Base-by-base conservation (phyloP, 2,329 filamentous ascomycete species). In the Rhynchosporium agropyri region DNA sequence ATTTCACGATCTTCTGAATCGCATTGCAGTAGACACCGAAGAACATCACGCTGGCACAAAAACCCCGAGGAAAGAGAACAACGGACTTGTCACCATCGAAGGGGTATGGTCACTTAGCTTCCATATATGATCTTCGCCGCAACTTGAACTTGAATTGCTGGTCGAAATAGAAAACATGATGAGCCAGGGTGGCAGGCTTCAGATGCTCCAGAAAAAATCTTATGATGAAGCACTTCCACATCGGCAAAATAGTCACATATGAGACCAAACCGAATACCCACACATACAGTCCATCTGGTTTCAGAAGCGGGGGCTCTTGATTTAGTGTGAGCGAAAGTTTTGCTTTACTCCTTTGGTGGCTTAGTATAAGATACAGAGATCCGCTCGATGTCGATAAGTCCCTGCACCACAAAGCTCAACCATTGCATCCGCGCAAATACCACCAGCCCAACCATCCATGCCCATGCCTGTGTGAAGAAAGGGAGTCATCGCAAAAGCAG, bases 291-390 rank as follows among this genome's bases (percentile, higher is more conserved):
- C 26, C 40, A 43, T 3, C 26, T 40, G 33, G 12, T 12, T 46
- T 45, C 55, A 58, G 8, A 2, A 28, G 8, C 38, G 28, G 31
- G 51, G 36, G n/a, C 13, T 9, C 42, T 57, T 60, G 49, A 26
- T 36, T 64, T 69, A 65, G 67, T 67, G 66, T 71, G 65, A 70
- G 70, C 68, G 66, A 66, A 72, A 61, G 51, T 54, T 69, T 72
- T 72, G 71, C 70, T 71, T 71, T 74, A 67, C 69, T 70, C 67
- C 66, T 65, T 67, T 46, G 69, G 68, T 66, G 65, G 67, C 68
- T 60, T 62, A 65, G 69, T 69, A 70, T 68, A 68, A 70, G 69
- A 66, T 73, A 74, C 70, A 71, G 67, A 63, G 67, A 65, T 60
- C 66, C 63, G 63, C 62, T 61, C 58, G 58, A 42, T 66, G 63